phyloP scores from a whole-genome alignment of 768 basidiomycete genomes.

The Rhizopogon vesiculosus region DNA sequence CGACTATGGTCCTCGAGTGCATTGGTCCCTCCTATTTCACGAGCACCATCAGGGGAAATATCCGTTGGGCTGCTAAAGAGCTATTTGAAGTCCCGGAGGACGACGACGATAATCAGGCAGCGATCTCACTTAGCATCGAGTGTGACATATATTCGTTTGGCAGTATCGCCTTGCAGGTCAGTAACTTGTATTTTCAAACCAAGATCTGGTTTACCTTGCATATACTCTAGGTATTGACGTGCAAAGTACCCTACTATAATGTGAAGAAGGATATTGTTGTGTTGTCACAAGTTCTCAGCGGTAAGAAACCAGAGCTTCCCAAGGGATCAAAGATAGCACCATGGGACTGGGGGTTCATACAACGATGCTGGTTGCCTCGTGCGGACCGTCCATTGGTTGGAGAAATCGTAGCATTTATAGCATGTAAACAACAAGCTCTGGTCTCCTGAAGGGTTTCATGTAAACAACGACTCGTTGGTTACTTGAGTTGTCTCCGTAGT shows the following conservation, averaged over 20 bases:
- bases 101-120: no score
- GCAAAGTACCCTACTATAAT: neutral
- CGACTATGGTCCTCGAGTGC: conserved; percentile 32
- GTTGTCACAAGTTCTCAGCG: no score
- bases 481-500: no score
- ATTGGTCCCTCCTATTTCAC: conserved; percentile 13
- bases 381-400: no score
- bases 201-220: neutral
- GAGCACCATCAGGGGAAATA: conserved; percentile 30
- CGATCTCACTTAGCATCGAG: no score
- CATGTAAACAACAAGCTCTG: no score
- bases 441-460: no score
- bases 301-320: no score
- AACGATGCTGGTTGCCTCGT: conserved; percentile 29
- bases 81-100: conserved; percentile 21
- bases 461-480: no score
- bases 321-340: conserved; percentile 21
- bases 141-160: conserved; percentile 41
- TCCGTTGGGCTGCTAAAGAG: conserved; percentile 39
- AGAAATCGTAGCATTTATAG: no score
- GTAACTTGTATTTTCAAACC: conserved; percentile 23
- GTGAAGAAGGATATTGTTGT: neutral
- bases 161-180: conserved; percentile 24
- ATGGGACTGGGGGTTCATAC: conserved; percentile 36
- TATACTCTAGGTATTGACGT: neutral